phyloP scores from a whole-genome alignment of 768 basidiomycete species.

The Tulasnella sp. region DNA sequence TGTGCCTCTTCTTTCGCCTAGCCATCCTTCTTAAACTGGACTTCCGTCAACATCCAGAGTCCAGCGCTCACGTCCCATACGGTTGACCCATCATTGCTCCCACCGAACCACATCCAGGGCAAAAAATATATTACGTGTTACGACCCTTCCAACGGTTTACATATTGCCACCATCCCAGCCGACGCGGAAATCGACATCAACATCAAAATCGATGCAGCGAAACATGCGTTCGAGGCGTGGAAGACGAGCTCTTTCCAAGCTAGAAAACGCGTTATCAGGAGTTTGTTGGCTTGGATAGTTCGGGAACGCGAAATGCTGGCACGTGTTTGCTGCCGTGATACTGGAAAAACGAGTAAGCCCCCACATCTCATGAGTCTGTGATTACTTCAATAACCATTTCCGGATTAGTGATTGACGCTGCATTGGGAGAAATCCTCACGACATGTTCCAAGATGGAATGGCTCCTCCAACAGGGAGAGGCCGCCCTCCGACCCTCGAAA shows the following conservation, averaged over 20 bases:
- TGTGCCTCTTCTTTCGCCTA: constrained; percentile 36
- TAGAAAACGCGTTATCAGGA: constrained; percentile 77
- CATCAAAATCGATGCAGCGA: constrained; percentile 64
- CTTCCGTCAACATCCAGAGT: constrained; percentile 52
- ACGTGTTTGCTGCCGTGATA: constrained; percentile 85
- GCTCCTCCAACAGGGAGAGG: constrained; percentile 82
- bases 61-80: constrained; percentile 66
- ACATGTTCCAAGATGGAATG: constrained; percentile 93
- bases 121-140: constrained; percentile 81
- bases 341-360: constrained; percentile 85
- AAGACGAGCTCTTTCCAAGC: constrained; percentile 68
- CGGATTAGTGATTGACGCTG: constrained; percentile 79
- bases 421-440: constrained; percentile 91
- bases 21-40: constrained; percentile 59
- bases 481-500: constrained; percentile 65
- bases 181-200: constrained; percentile 70
- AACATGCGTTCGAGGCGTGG: constrained; percentile 69
- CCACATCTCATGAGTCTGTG: background rate
- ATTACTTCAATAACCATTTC: constrained; percentile 23
- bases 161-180: constrained; percentile 72
- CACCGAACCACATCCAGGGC: constrained; percentile 44
- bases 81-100: constrained; percentile 52
- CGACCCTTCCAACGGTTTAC: constrained; percentile 84
- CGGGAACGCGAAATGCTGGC: constrained; percentile 86
- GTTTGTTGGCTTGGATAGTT: constrained; percentile 87